Percentiles rank a stretch among this genome's conserved stretches.
phyloP scores from a whole-genome alignment of 768 basidiomycete genomes.

The Boletus rubroflammeus region DNA sequence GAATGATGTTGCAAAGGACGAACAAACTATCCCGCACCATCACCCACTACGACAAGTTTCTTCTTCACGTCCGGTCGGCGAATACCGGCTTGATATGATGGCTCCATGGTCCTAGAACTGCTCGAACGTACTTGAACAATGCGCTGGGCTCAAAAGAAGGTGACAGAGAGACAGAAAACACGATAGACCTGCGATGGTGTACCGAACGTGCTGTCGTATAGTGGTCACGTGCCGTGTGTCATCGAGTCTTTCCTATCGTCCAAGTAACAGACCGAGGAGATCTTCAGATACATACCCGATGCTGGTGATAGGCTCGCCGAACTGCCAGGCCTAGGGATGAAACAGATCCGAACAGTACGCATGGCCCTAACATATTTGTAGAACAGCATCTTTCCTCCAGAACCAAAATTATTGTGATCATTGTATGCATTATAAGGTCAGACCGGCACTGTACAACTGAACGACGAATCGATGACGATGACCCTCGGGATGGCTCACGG shows the following conservation, averaged over 20 bases:
- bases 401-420: not conserved
- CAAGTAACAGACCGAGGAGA: not conserved
- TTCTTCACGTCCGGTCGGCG: slow-evolving; percentile 78
- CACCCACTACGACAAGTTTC: slow-evolving; percentile 86
- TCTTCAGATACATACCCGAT: no score
- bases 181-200: slow-evolving; percentile 2
- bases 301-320: no score
- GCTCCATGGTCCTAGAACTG: slow-evolving; percentile 21
- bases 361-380: not conserved
- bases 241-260: not conserved
- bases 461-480: not conserved
- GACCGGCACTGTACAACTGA: not conserved
- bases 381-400: not conserved
- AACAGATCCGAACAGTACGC: not conserved
- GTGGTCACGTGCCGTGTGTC: slow-evolving; percentile 16
- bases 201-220: not conserved
- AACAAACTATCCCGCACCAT: slow-evolving; percentile 50
- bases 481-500: not conserved
- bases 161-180: slow-evolving; percentile 1
- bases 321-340: not conserved
- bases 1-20: slow-evolving; percentile 26
- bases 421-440: not conserved
- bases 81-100: slow-evolving; percentile 24
- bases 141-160: not conserved
- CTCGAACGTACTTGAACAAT: not conserved